phyloP scores from a whole-genome alignment of 2,329 filamentous ascomycete genomes.

The Incumbomyces delicatus region DNA sequence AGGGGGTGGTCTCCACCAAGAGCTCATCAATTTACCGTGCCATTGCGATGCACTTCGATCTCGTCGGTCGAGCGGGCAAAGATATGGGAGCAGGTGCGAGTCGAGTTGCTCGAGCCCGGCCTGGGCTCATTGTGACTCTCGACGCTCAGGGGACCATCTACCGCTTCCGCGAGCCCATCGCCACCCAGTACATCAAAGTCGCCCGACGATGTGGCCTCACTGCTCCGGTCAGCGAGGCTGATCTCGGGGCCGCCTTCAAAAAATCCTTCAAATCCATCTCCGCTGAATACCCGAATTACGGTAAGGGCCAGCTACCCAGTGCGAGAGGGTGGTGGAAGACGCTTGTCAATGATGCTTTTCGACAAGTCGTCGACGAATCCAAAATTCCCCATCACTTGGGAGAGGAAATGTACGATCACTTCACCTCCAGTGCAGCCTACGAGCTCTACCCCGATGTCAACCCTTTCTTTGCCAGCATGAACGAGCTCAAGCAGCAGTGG shows the following conservation, averaged over 20 bases:
- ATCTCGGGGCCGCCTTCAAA: slow-evolving; percentile 28
- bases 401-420: slow-evolving; percentile 28
- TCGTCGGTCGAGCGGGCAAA: too few relatives aligned
- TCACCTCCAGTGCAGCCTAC: slow-evolving; percentile 32
- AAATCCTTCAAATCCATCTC: slow-evolving; percentile 26
- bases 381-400: slow-evolving; percentile 27
- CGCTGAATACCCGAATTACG: slow-evolving; percentile 33
- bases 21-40: too few relatives aligned
- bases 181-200: slow-evolving; percentile 31
- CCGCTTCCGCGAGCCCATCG: slow-evolving; percentile 30
- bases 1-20: too few relatives aligned
- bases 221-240: slow-evolving; percentile 15
- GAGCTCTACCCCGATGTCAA: slow-evolving; percentile 31
- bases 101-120: not conserved
- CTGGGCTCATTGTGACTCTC: slow-evolving; percentile 31
- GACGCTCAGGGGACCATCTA: slow-evolving; percentile 39
- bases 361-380: slow-evolving; percentile 15
- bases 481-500: slow-evolving; percentile 15
- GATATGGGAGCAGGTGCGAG: slow-evolving; percentile 2
- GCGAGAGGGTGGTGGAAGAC: slow-evolving; percentile 37
- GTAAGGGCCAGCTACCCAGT: slow-evolving; percentile 29
- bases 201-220: slow-evolving; percentile 29
- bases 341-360: slow-evolving; percentile 31
- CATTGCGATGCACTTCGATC: too few relatives aligned
- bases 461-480: slow-evolving; percentile 28